Conservation (phyloP, 2,329 filamentous ascomycete genomes). For the Fusarium dlaminii region DNA sequence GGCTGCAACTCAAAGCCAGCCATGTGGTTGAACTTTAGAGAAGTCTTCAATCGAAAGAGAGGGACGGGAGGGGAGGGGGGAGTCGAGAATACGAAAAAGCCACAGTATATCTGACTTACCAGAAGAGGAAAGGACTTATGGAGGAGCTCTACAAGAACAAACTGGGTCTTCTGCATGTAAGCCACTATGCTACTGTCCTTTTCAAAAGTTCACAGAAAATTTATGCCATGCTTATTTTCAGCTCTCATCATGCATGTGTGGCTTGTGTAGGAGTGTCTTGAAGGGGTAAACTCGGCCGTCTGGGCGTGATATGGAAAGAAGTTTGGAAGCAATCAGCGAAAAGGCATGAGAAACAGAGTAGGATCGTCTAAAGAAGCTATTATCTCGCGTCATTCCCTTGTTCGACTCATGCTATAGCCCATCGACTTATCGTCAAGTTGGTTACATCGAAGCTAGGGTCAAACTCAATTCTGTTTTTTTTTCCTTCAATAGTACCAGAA, state of each 20-base stretch:
- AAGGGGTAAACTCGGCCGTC: slow-evolving; percentile 28
- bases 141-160: not conserved
- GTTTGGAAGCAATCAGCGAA: not conserved
- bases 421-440: not conserved
- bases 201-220: not conserved
- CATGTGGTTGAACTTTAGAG: not conserved
- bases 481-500: not conserved
- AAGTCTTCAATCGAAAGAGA: not conserved
- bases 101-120: not conserved
- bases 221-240: slow-evolving; percentile 4
- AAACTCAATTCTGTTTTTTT: not conserved
- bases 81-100: slow-evolving; percentile 20
- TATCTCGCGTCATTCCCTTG: not conserved
- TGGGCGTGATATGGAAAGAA: not conserved
- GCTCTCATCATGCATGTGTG: slow-evolving; percentile 12
- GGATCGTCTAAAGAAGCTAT: not conserved
- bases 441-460: slow-evolving; percentile 3
- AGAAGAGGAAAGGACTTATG: not conserved
- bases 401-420: not conserved
- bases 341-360: not conserved
- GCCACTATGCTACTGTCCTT: not conserved
- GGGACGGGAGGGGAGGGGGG: not conserved
- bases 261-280: slow-evolving; percentile 20
- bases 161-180: not conserved
- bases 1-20: slow-evolving; percentile 5